phyloP scores from a whole-genome alignment of 768 basidiomycete species.

The Coprinopsis cinerea region DNA sequence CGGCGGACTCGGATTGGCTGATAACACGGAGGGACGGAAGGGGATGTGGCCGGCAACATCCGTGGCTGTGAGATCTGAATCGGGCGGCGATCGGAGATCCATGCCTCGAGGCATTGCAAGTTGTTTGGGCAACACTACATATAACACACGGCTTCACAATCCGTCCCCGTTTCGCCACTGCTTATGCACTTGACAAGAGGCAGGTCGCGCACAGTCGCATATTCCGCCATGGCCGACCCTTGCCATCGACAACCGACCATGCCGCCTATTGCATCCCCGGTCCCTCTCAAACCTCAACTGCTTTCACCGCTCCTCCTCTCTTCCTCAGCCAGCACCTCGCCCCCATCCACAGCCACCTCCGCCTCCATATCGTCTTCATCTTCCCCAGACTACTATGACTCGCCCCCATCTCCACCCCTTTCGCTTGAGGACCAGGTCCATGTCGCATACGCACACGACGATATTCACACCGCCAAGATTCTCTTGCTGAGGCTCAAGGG shows the following conservation, averaged over 20 bases:
- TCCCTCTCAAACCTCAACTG: slow-evolving; percentile 18
- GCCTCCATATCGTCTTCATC: slow-evolving; percentile 23
- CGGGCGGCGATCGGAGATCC: neutral
- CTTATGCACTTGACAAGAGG: slow-evolving; percentile 17
- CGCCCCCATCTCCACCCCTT: slow-evolving; percentile 34
- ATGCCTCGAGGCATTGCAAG: slow-evolving; percentile 20
- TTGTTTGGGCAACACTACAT: no score
- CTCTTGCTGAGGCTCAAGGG: slow-evolving; percentile 60
- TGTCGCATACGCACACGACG: slow-evolving; percentile 59
- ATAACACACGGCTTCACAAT: slow-evolving; percentile 9
- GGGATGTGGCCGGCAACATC: slow-evolving; percentile 2
- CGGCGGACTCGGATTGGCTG: slow-evolving; percentile 18
- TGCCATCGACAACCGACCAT: slow-evolving; percentile 20
- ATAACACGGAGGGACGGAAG: slow-evolving; percentile 11
- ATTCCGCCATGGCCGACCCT: slow-evolving; percentile 37
- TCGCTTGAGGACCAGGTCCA: slow-evolving; percentile 63
- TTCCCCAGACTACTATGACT: slow-evolving; percentile 40
- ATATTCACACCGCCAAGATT: slow-evolving; percentile 61
- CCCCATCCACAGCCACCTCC: neutral
- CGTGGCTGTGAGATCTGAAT: neutral
- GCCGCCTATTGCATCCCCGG: slow-evolving; percentile 17
- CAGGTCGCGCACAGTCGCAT: slow-evolving; percentile 30
- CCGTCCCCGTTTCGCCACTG: slow-evolving; percentile 11
- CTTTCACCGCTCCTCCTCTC: slow-evolving; percentile 20
- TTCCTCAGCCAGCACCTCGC: neutral